Evolutionary conservation across 805 yeast species (phyloP), one percentile per base, ranked within the genome.

Genomic region (Zygoascus bituminiphila): DNA sequence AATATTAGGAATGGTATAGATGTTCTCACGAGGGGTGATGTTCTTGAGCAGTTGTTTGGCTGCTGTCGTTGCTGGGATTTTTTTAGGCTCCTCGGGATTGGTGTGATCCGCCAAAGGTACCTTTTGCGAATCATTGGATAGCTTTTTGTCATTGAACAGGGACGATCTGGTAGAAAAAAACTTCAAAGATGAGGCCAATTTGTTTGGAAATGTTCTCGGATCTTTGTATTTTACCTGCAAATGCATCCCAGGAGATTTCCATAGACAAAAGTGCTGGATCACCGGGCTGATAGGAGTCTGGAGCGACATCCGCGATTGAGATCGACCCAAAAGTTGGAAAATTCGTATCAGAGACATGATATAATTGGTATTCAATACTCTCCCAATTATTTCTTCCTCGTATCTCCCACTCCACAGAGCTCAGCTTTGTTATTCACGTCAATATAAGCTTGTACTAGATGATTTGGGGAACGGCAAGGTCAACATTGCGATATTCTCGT

Each of bases 1-100:
- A 14, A 86, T 58, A 63, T 93, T 93, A 12, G 99, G 99, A 4
- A 94, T 58, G 0, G 96, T 88, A 65, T 82, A 84, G 9, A 86
- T 69, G 52, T 81, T 76, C 56, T 82, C 85, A 52, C 35, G 42
- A 38, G 35, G 39, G 22, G 39, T 36, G 14, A 36, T 6, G 8
- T 36, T 36, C 8, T 36, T 36, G 5, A 36, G 39, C 12, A 36
- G 12, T 15, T 36, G 39, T 20, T 19, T 36, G 10, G 39, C 39
- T 12, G 33, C 33, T 12, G 33, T 15, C 4, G 33, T 15, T 7
- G 8, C 15, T 12, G 15, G 33, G 33, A 29, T 29, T 29, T 29
- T 29, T 5, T 4, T 4, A 6, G 33, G 33, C 33, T 29, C 7
- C n/a, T 29, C 33, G n/a, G n/a, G n/a, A n/a, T n/a, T n/a, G n/a